Evolutionary conservation across 148 eudicot species (phyloP), one percentile per base, ranked within the genome.

Genomic region (Rhododendron kiyosumense): DNA sequence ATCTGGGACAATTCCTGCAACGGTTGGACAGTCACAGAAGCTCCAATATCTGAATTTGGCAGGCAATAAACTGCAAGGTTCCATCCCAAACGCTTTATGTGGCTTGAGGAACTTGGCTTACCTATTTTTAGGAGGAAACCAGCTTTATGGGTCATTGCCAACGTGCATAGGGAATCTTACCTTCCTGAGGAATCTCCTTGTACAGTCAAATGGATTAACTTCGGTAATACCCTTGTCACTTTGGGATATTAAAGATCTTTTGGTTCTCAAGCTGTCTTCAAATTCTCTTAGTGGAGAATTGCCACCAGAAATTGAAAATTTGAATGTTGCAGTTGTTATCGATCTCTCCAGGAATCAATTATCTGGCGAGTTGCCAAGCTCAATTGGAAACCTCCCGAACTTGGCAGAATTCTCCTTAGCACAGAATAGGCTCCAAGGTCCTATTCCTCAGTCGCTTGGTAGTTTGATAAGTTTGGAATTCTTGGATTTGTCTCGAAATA

Each of bases 361-460:
- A 69, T 65, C 85, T 5, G 52, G 76, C 2, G 7, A 67, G 22
- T 67, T 83, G 22, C 22, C 85, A 2, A 67, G 85, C 78, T 41
- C 85, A 22, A 38, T 82, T 61, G 51, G 74, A 69, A 69, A 61
- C 43, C 54, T 83, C n/a, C 54, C 28, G 6, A 45, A 83, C 59
- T 83, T 83, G 57, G 24, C 8, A 24, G 45, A 45, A n/a, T 52
- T 83, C 22, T 83, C 78, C 63, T 67, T 83, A 22, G 78, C 85
- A 12, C 28, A 82, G 13, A 83, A 83, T 46, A 45, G 57, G 45
- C 36, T 83, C 22, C 36, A 43, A 28, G 87, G 87, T 26, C 59
- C 84, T 24, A 85, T 85, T 38, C 87, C 87, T 18, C 77, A 43
- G 24, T 85, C 87, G 32, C 10, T 85, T 79, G 73, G 67, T 3